Conservation (phyloP, 2,329 filamentous ascomycete genomes). For the Xylariaceae sp. region DNA sequence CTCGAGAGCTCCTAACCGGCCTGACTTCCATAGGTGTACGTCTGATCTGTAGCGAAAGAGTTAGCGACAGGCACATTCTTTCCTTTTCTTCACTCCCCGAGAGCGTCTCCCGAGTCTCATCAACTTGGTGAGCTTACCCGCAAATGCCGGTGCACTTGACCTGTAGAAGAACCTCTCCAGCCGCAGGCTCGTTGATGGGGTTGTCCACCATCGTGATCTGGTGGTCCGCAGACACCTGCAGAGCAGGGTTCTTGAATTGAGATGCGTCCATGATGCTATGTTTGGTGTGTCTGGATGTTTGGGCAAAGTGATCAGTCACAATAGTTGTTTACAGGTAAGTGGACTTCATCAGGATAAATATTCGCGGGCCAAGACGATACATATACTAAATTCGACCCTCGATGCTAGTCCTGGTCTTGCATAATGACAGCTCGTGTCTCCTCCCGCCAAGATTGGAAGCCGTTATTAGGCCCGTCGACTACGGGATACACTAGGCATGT, state of each 20-base stretch:
- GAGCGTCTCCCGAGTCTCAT: not conserved
- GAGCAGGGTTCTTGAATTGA: conserved; percentile 44
- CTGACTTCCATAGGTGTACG: conserved; percentile 63
- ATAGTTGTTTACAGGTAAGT: not conserved
- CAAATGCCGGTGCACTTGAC: conserved; percentile 61
- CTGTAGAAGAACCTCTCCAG: conserved; percentile 54
- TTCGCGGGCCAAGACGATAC: not conserved
- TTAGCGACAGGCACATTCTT: conserved; percentile 1
- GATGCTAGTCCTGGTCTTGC: not conserved
- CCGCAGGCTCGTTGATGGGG: conserved; percentile 49
- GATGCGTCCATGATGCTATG: conserved; percentile 11
- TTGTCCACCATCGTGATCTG: conserved; percentile 51
- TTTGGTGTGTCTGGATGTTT: not conserved
- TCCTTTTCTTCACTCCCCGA: not conserved
- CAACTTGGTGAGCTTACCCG: conserved; percentile 39
- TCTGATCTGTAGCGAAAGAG: conserved; percentile 48
- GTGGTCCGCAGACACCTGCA: conserved; percentile 57
- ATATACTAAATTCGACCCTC: not conserved
- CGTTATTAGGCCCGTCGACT: not conserved
- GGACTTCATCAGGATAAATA: not conserved
- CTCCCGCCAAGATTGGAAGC: not conserved
- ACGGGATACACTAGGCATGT: too few species aligned
- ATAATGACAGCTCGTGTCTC: too few species aligned
- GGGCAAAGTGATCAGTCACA: too few species aligned
- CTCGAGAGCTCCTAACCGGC: conserved; percentile 57